Base-by-base conservation (phyloP, 306 rosid species). In the Prunus fruticosa region DNA sequence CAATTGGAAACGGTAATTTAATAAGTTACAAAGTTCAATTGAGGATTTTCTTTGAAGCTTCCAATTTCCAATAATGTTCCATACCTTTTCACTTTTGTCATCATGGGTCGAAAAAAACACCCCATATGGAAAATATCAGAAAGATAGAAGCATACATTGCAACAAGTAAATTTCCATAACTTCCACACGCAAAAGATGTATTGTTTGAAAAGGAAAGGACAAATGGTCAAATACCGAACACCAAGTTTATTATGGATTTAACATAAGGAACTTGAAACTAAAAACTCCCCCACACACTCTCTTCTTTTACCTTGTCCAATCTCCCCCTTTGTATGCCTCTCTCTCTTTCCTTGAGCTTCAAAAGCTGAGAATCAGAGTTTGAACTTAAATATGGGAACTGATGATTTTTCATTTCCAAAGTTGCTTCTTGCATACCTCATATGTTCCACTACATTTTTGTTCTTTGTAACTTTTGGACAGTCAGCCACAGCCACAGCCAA, bases 401-500 rank as follows among this genome's bases (percentile, higher is more conserved):
- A 3, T 52, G 43, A n/a, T 62, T 54, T 65, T 69, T 34, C 54
- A 69, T 25, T 25, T 41, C 60, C 74, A 61, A 80, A 46, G 69
- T 63, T 87, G 28, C 64, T 86, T 49, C 54, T 79, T 66, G 9
- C 80, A 8, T 76, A 78, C 73, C 84, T 90, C 73, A 25, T 88
- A 52, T 69, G 47, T 51, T 82, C 77, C 71, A 76, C 76, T 69
- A 34, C 88, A 57, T 73, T 72, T 2, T 14, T 85, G 75, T 72
- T 67, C 75, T 69, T 82, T 62, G 70, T 83, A 47, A 74, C 77
- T 47, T 79, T 75, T 22, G 86, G 84, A 73, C 77, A 76, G 25
- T 85, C 87, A 32, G 86, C 89, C 76, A 79, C 84, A 38, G 43
- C 89, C 75, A 79, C 86, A 27, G 82, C 86, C n/a, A 89, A 86